Base-by-base conservation (phyloP, 345 rosid genomes). In the Pseudoturritis turrita region DNA sequence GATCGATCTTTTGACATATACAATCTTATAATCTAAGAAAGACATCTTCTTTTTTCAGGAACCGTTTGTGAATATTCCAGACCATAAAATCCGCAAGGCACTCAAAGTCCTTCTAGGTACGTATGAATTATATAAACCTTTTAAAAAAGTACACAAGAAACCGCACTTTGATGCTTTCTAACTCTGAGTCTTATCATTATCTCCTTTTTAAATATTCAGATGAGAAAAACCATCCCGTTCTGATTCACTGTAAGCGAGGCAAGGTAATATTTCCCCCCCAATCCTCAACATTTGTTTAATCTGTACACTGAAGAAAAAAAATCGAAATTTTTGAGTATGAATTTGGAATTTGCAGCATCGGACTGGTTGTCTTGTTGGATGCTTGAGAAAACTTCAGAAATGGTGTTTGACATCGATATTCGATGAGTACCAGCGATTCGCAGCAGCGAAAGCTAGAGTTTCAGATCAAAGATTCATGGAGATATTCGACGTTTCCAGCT, bases 381-480 rank as follows among this genome's bases (percentile, higher is more conserved):
- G 98, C 81, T 78, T 91, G 77, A 89, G 98, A 77, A 94, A 89
- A 68, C 73, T 89, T 55, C 97, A 94, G 76, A 83, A 83, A 47
- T 91, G 97, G 97, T 91, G 98, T 74, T 82, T 94, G 41, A 64
- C 97, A 41, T 91, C 97, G 6, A 81, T 94, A 15, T 89, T 91
- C n/a, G 97, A 91, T 3, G 98, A 94, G 85, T 94, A 94, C 76
- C 96, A 88, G 66, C 85, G 95, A 19, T 94, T 89, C 25, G 97
- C 98, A 31, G 98, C 95, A 17, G 92, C 92, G 0, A 94, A 94
- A 83, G 95, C 98, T 31, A 91, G 98, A 76, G 88, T 89, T 72
- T 80, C 96, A 22, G 98, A 91, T 82, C 96, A 91, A 83, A 85
- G 92, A 85, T 94, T 94, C 78, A 91, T 94, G 90, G 98, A 91